Evolutionary conservation across 2,329 filamentous ascomycete species (phyloP), one percentile per base, ranked within the genome.

Genomic region (Sodiomyces alkalinus): DNA sequence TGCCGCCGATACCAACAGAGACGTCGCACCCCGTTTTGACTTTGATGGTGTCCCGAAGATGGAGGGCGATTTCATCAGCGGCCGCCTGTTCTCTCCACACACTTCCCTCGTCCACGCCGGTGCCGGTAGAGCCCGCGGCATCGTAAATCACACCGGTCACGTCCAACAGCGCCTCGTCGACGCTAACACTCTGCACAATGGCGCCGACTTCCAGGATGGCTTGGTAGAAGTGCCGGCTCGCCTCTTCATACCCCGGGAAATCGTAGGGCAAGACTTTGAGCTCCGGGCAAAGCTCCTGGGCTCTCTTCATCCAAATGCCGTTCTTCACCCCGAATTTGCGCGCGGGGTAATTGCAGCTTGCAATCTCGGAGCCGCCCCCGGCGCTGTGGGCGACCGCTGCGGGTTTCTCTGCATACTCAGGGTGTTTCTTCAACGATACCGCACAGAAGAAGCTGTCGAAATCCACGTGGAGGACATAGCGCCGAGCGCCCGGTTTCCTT

Each of bases 371-470:
- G 1, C 82, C 83, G 15, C 70, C 72, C 0, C 87, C 87, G 24
- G 67, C 68, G 4, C 87, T 80, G 45, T 98, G 90, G 4, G 90
- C 87, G 19, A 98, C 80, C 1, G 81, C 90, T 3, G 79, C 74
- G 0, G 92, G 90, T 44, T 85, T 87, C 28, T 80, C 74, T 21
- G 63, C 58, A 34, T 71, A 76, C 13, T 92, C 73, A 0, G 87
- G 85, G 15, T 74, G 64, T 30, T 74, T 79, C 41, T 85, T 83
- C 10, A 73, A 47, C 1, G 90, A 94, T 0, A 98, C 82, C 0
- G 92, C 82, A 33, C 86, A 93, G 52, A 98, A 98, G 55, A 98
- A 98, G 51, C 85, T 90, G 53, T 98, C 92, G 49, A 98, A 98
- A 47, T 98, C 90, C 17, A 98, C 83, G 43, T 98, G 90, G 45